Base-by-base conservation (phyloP, 148 eudicot species). In the Mesembryanthemum crystallinum region DNA sequence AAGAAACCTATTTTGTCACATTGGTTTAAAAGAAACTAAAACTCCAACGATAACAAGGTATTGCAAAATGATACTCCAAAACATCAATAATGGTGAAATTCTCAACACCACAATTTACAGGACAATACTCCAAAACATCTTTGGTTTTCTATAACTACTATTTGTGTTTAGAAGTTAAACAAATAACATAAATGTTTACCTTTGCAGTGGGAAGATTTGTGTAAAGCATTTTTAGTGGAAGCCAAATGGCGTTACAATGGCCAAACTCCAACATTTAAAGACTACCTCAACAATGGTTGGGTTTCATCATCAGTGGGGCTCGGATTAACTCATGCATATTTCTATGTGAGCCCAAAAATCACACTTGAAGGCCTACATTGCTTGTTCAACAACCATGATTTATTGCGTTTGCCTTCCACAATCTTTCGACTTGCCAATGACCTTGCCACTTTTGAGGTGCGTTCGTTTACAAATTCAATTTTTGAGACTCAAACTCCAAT, bases 351-450 rank as follows among this genome's bases (percentile, higher is more conserved):
- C 30, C 64, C 25, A 10, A 64, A 65, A 4, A 79, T 73, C n/a
- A 74, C 74, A 6, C 35, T 64, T 3, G 72, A 82, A 42, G 79
- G 67, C 1, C 20, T 76, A 0, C 66, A 74, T 1, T 23, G 55
- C 42, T 52, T 85, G 21, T 52, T 57, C 35, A 73, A 67, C 6
- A 6, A 76, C 75, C 73, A 83, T 45, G 60, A 69, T 32, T 45
- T 77, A 8, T n/a, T 65, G 3, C 64, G 49, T 21, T 54, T 59
- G 14, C 63, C 70, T 8, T 73, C 69, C 24, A 33, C 68, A 15
- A 58, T 79, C 33, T 74, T 79, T 60, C 74, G 78, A 7, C 63
- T 79, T 45, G 29, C 60, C 79, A 80, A 80, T 23, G 82, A 80
- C 49, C 49, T 80, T 32, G 82, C 7, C 33, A 62, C 81, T 47